These are phyloP conservation scores for Rhynchosporium secalis DNA, from an alignment of 2,329 filamentous ascomycete genomes.

Conservation along the genomic window DNA sequence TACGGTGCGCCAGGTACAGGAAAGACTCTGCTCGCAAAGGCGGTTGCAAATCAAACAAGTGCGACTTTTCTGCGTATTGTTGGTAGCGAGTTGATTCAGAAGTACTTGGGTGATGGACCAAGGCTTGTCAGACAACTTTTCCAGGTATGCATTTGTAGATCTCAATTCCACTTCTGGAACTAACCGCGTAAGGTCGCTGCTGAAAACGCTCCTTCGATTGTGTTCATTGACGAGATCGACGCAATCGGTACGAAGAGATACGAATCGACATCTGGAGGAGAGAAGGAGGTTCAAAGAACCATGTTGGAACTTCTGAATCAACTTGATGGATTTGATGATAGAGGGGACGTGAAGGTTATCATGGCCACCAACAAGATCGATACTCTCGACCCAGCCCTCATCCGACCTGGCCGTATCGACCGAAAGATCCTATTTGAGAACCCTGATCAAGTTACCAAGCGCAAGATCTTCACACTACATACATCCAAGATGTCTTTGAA, in stretches of 20 bases:
- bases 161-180: background rate
- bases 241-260: slow-evolving; percentile 99
- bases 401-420: slow-evolving; percentile 96
- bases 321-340: slow-evolving; percentile 97
- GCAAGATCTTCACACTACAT: slow-evolving; percentile 98
- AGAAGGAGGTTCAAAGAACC: slow-evolving; percentile 95
- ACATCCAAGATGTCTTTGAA: slow-evolving; percentile 98
- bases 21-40: slow-evolving; percentile 94
- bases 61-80: slow-evolving; percentile 97
- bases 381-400: slow-evolving; percentile 90
- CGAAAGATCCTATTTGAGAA: slow-evolving; percentile 85
- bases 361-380: slow-evolving; percentile 99
- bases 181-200: slow-evolving; percentile 68
- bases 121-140: slow-evolving; percentile 94
- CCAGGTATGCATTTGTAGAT: slow-evolving; percentile 55
- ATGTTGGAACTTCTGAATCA: slow-evolving; percentile 99
- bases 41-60: slow-evolving; percentile 97
- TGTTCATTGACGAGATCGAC: slow-evolving; percentile 99
- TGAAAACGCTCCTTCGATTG: slow-evolving; percentile 93
- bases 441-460: slow-evolving; percentile 78
- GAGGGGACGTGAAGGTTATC: slow-evolving; percentile 98
- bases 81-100: slow-evolving; percentile 95
- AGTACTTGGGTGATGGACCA: slow-evolving; percentile 95
- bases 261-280: slow-evolving; percentile 93
- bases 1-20: slow-evolving; percentile 97